Evolutionary conservation across 495 filamentous ascomycete species (phyloP).

Genomic region (Neurospora cerealis): DNA sequence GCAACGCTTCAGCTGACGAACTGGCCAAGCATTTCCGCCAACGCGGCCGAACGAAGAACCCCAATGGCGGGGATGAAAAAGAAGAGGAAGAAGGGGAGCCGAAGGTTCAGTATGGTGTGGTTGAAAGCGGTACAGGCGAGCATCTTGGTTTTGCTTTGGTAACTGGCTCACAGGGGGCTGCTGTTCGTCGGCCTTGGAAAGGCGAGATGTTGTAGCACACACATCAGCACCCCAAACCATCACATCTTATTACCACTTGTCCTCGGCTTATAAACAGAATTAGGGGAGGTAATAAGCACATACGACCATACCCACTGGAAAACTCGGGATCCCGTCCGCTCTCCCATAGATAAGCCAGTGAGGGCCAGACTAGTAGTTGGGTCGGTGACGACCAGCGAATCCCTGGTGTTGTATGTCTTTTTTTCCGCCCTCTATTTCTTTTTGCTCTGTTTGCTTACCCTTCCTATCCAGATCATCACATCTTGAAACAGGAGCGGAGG

Average conservation of each 20-base stretch:
- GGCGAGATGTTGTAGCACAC: not conserved
- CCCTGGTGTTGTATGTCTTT: constrained; percentile 18
- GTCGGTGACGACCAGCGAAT: constrained; percentile 36
- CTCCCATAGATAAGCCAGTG: constrained; percentile 12
- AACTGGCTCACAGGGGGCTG: not conserved
- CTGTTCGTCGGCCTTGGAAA: not conserved
- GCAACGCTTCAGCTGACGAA: not conserved
- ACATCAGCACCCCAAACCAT: not conserved
- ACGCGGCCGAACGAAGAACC: not conserved
- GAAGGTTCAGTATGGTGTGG: not conserved
- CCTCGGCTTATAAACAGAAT: rapidly evolving
- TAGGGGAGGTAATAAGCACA: rapidly evolving
- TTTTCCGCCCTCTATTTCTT: not conserved
- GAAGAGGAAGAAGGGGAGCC: not conserved
- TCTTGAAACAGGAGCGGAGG: too few relatives aligned
- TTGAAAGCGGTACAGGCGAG: not conserved
- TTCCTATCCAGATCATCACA: too few relatives aligned
- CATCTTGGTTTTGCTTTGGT: not conserved
- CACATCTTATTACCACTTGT: rapidly evolving
- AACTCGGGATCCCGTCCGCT: constrained; percentile 44
- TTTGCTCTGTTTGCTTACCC: too few relatives aligned
- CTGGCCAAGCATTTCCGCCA: not conserved
- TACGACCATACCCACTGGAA: constrained; percentile 11
- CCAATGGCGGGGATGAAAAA: not conserved
- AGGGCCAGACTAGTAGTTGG: constrained; percentile 11